A percentile compares a stretch with the other conserved stretches of the same genome.
These are phyloP conservation scores for Ormosia semicastrata DNA, from an alignment of 306 rosid species.

Conservation along the genomic window DNA sequence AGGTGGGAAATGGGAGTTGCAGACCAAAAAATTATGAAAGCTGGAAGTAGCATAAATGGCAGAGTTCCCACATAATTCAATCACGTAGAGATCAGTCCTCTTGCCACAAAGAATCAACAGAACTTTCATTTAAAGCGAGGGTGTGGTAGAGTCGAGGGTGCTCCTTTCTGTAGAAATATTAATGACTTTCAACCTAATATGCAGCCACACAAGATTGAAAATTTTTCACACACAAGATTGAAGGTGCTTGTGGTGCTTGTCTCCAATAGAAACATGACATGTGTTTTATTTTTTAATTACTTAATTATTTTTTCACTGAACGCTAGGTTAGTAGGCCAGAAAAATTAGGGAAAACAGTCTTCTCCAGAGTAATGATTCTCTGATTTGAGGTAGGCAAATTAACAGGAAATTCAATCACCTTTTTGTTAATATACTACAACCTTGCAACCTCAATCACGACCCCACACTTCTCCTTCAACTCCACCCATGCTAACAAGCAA, in stretches of 20 bases:
- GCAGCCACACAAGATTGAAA: not conserved
- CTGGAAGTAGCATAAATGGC: conserved; percentile 24
- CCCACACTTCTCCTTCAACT: not conserved
- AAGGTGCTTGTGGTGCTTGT: no score
- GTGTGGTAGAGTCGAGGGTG: not conserved
- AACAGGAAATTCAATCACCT: not conserved
- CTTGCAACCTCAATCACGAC: not conserved
- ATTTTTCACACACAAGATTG: no score
- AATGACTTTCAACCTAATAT: not conserved
- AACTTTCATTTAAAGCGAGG: not conserved
- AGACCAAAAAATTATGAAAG: not conserved
- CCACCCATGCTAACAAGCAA: conserved; percentile 1
- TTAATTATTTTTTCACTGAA: no score
- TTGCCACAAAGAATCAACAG: not conserved
- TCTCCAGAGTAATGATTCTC: not conserved
- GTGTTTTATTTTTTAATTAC: no score
- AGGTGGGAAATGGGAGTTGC: not conserved
- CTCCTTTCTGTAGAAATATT: not conserved
- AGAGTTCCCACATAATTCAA: conserved; percentile 6
- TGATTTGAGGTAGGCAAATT: not conserved
- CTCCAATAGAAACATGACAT: no score
- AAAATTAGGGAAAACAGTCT: not conserved
- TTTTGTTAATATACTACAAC: not conserved
- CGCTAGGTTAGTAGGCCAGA: not conserved
- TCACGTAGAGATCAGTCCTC: conserved; percentile 19